Conservation (phyloP, 129 eudicot genomes). For the Tanacetum coccineum region DNA sequence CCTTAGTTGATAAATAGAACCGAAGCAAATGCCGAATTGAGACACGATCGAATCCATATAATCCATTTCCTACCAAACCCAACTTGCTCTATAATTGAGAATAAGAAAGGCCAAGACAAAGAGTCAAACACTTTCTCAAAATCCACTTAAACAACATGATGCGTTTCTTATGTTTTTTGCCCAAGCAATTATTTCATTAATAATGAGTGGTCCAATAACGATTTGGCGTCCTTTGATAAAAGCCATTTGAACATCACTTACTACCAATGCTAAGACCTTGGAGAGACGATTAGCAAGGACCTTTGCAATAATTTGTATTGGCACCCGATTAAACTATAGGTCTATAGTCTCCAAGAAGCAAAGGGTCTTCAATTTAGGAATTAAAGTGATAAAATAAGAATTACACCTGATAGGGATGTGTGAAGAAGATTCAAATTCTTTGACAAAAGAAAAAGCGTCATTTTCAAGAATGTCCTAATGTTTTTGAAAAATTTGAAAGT, state of each 20-base stretch:
- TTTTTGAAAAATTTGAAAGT: not conserved
- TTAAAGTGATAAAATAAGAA: not conserved
- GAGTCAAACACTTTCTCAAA: not conserved
- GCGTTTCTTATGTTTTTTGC: not conserved
- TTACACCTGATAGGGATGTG: not conserved
- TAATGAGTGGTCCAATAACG: not conserved
- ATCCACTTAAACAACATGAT: not conserved
- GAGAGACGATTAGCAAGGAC: not conserved
- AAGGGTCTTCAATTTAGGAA: not conserved
- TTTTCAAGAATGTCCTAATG: not conserved
- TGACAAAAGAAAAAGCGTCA: not conserved
- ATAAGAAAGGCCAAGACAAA: not conserved
- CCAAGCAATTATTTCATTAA: not conserved
- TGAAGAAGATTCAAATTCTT: not conserved
- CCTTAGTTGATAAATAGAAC: not conserved
- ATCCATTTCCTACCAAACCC: not conserved
- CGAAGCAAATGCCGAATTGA: not conserved
- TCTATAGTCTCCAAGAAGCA: not conserved
- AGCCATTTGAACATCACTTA: not conserved
- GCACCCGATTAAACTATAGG: conserved; percentile 1
- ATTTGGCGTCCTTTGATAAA: not conserved
- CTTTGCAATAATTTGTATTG: not conserved
- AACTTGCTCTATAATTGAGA: not conserved
- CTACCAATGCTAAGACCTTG: not conserved
- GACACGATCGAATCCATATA: not conserved